These are phyloP conservation scores for Phytophthora capsici DNA, from an alignment of 352 stramenopile species.

Conservation along the genomic window DNA sequence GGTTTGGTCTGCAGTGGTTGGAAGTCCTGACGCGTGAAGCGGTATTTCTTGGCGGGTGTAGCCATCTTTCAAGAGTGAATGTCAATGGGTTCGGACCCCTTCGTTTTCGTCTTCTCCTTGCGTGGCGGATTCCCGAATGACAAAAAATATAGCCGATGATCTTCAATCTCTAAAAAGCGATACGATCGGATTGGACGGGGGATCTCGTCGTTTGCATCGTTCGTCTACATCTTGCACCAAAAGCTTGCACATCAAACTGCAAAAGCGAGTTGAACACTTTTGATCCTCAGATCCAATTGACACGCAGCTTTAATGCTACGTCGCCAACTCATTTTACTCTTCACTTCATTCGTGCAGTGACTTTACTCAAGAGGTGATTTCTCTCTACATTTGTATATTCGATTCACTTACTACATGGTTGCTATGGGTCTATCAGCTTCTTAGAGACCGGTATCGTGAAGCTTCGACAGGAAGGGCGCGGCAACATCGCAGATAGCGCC, in stretches of 20 bases:
- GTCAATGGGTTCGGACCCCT: neutral
- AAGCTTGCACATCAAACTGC: constrained; percentile 12
- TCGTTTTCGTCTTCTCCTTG: neutral
- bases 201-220: neutral
- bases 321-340: no score
- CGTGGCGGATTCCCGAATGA: constrained; percentile 13
- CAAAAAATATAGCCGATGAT: neutral
- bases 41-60: constrained; percentile 61
- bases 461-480: constrained; percentile 59
- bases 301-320: no score
- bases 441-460: constrained; percentile 57
- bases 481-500: constrained; percentile 70
- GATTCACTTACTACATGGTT: constrained; percentile 2
- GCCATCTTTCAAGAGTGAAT: constrained; percentile 2
- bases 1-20: constrained; percentile 66
- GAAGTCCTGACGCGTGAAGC: constrained; percentile 77
- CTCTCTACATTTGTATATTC: no score
- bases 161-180: constrained; percentile 2
- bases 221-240: constrained; percentile 15
- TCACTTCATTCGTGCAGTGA: no score
- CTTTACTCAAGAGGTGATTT: no score
- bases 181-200: constrained; percentile 1
- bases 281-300: no score
- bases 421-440: neutral
- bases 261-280: neutral